These are phyloP conservation scores for Fusarium piperis DNA, from an alignment of 2,329 filamentous ascomycete species.

Conservation along the genomic window DNA sequence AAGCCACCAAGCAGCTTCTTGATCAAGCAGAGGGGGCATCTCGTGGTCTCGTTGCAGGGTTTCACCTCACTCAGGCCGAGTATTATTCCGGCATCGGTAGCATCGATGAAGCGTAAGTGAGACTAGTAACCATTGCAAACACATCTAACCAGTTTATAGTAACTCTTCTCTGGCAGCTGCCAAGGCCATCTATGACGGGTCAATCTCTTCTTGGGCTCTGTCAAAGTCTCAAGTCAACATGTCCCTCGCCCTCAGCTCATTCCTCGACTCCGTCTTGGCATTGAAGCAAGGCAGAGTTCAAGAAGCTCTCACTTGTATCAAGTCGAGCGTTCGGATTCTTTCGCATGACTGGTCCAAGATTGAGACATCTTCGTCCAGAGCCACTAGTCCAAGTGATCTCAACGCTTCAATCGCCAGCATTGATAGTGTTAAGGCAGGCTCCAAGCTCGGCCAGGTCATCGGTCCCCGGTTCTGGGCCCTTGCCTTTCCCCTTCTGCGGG, in stretches of 20 bases:
- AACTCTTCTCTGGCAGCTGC: conserved; percentile 50
- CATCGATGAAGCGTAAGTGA: conserved; percentile 65
- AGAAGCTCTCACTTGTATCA: conserved; percentile 66
- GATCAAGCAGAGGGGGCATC: conserved; percentile 50
- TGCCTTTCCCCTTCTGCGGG: conserved; percentile 76
- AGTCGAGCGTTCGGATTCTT: conserved; percentile 65
- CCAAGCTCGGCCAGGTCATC: conserved; percentile 35
- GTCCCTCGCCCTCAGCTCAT: conserved; percentile 48
- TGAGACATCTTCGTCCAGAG: conserved; percentile 47
- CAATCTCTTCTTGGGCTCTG: conserved; percentile 46
- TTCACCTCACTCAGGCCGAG: conserved; percentile 78
- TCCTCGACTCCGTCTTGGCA: conserved; percentile 72
- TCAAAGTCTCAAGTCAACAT: conserved; percentile 48
- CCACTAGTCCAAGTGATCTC: conserved; percentile 37
- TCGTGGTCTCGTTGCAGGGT: conserved; percentile 57
- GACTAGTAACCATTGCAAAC: neutral
- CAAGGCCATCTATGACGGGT: conserved; percentile 48
- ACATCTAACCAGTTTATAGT: conserved; percentile 32
- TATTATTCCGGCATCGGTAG: conserved; percentile 76
- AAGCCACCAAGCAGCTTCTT: conserved; percentile 63
- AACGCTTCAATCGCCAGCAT: conserved; percentile 44
- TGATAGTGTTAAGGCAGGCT: conserved; percentile 39
- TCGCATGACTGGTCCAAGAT: conserved; percentile 66
- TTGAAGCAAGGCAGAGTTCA: conserved; percentile 70
- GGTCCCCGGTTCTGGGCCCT: conserved; percentile 80